Conservation (phyloP, 1,139 yeast genomes). For the Saccharomyces hybrid region DNA sequence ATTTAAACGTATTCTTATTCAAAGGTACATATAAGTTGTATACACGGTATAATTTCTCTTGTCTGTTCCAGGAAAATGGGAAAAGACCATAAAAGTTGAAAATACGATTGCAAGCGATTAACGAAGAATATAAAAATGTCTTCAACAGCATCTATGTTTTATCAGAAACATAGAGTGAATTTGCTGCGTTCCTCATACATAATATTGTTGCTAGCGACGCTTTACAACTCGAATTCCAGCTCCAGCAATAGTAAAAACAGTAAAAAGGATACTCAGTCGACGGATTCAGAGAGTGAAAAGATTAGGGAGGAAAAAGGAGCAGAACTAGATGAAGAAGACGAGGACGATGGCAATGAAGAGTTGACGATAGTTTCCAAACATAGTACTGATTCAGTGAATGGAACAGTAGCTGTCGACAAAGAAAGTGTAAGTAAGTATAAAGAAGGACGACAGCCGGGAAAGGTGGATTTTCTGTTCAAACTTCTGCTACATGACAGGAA, state of each 20-base stretch:
- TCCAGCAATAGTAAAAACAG: conserved; percentile 10
- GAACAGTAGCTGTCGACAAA: background rate
- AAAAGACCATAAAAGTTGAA: background rate
- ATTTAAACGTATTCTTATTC: background rate
- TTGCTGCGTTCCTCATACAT: conserved; percentile 27
- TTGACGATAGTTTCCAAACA: background rate
- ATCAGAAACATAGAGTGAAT: conserved; percentile 23
- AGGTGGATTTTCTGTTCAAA: conserved; percentile 20
- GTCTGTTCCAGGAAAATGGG: no score
- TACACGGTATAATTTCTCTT: no score
- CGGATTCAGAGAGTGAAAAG: conserved; percentile 2
- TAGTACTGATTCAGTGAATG: conserved; percentile 2
- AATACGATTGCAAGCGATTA: background rate
- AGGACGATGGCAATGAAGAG: background rate
- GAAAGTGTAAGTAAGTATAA: background rate
- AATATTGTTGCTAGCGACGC: conserved; percentile 21
- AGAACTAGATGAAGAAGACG: conserved; percentile 4
- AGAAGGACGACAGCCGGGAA: conserved; percentile 2
- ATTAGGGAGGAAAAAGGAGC: background rate
- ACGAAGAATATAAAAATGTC: background rate
- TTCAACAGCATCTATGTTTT: conserved; percentile 12
- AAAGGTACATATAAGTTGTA: no score
- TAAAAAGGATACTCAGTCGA: conserved; percentile 5
- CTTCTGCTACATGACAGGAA: conserved; percentile 25
- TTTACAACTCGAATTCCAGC: conserved; percentile 13